Base-by-base conservation (phyloP, 176 grass and related monocot genomes). In the Sorghum bicolor region DNA sequence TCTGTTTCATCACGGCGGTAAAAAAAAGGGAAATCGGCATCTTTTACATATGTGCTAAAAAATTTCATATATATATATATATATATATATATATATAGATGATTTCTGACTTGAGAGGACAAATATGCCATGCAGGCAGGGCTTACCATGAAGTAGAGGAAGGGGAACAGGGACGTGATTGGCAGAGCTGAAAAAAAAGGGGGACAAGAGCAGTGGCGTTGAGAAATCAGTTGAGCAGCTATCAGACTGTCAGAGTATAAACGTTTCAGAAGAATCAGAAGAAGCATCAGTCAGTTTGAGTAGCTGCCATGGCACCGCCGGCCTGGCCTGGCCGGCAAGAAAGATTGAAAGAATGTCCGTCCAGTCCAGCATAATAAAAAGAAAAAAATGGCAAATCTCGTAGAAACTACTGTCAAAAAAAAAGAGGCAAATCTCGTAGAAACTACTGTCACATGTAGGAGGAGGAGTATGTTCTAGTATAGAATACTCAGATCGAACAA, bases 121-220 rank as follows among this genome's bases (percentile, higher is more conserved):
- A 3, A 26, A 30, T 28, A 63, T 29, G n/a, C 0, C 19, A 53
- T 20, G 19, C 55, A 60, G n/a, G 52, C 16, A 55, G 20, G 20
- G 15, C 9, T 30, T 93, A 96, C 94, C 94, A 96, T 93, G 88
- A 91, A 96, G 77, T 96, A 96, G 31, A 96, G 29, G 57, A 87
- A 96, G 43, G 94, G 94, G 48, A 93, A 96, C 73, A 96, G 36
- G 0, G 80, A 87, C 25, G 88, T 74, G 47, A 91, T 84, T 26
- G 94, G 80, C 14, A 96, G 75, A 83, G 81, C 94, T 96, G 88
- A 34, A 87, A 82, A 60, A 16, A 41, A 8, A 69, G 17, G n/a
- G 64, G 17, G n/a, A 78, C 15, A 65, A 79, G 26, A 31, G 16
- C 1, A 30, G 40, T 12, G 5, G 48, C 48, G 17, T 52, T 52